Base-by-base conservation (phyloP, 164 flowering plant genomes). In the Nelumbo lutea region DNA sequence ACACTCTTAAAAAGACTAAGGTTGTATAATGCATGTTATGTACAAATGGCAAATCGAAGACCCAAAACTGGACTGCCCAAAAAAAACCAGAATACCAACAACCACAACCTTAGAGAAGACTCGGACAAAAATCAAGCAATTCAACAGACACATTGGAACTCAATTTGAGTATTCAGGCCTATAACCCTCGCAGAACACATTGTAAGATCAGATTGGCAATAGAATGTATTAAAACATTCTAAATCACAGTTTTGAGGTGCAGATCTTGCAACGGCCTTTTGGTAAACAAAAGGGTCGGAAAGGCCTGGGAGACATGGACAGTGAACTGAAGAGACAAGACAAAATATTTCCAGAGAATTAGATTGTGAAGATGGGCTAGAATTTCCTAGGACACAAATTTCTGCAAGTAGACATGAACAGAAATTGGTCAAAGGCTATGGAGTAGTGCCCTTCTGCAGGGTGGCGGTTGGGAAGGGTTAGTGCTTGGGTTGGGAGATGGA, bases 381-480 rank as follows among this genome's bases (percentile, higher is more conserved):
- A 62, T 48, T 57, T 59, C 48, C 47, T 57, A 65, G 61, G 70
- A 47, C 60, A 66, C 55, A 65, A 48, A 8, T 13, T 57, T 41
- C 38, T 68, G 59, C 66, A 42, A 42, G 56, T 42, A n/a, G 44
- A 48, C 40, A 56, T 58, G 70, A 53, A 69, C 43, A 70, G 69
- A 63, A 62, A 68, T 67, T 47, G 70, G 65, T 83, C 80, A 94
- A 70, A 94, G 88, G 77, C 91, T 86, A 38, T 89, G 87, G 67
- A 88, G 92, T 67, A 93, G 94, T 72, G 88, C 89, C 78, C 96
- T 85, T 84, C 84, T 88, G 92, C 98, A 93, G 69, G 86, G 76
- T 50, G 91, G 92, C 70, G 87, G 85, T 67, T 83, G 86, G 45
- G 85, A 74, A 68, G 79, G 74, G 72, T 80, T 82, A 59, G 59